phyloP scores from a whole-genome alignment of 179 eudicot genomes.

The Silene noctiflora region DNA sequence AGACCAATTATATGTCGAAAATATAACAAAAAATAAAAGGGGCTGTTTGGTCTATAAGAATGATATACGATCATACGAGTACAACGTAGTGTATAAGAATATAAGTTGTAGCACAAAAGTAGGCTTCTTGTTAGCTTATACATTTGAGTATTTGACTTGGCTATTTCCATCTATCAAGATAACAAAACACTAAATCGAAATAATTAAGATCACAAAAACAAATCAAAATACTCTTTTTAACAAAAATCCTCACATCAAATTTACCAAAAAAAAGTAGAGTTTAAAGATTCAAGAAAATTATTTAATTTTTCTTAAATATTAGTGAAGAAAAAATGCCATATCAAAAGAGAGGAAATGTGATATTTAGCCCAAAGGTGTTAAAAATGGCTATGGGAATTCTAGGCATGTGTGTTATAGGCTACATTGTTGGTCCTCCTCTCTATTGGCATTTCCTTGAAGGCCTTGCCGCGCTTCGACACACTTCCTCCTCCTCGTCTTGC shows the following conservation, averaged over 20 bases:
- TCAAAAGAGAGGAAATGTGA: slow-evolving; percentile 28
- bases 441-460: slow-evolving; percentile 42
- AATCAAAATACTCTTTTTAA: neutral
- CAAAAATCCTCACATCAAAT: neutral
- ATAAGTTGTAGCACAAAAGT: slow-evolving; percentile 20
- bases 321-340: slow-evolving; percentile 5
- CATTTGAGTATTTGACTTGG: slow-evolving; percentile 34
- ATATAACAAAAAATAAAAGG: too few relatives aligned
- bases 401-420: slow-evolving; percentile 45
- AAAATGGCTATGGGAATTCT: slow-evolving; percentile 45
- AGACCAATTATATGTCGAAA: too few relatives aligned
- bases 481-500: slow-evolving; percentile 31
- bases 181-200: neutral
- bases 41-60: too few relatives aligned
- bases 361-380: slow-evolving; percentile 30
- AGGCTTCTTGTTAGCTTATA: slow-evolving; percentile 33
- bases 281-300: neutral
- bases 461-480: slow-evolving; percentile 20
- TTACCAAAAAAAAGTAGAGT: neutral
- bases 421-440: slow-evolving; percentile 48
- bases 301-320: neutral
- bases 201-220: slow-evolving; percentile 11
- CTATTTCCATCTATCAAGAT: slow-evolving; percentile 10
- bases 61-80: too few relatives aligned
- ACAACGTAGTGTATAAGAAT: neutral